These are phyloP conservation scores for Halophytophthora batemanensis DNA, from an alignment of 352 stramenopile species.

Conservation along the genomic window DNA sequence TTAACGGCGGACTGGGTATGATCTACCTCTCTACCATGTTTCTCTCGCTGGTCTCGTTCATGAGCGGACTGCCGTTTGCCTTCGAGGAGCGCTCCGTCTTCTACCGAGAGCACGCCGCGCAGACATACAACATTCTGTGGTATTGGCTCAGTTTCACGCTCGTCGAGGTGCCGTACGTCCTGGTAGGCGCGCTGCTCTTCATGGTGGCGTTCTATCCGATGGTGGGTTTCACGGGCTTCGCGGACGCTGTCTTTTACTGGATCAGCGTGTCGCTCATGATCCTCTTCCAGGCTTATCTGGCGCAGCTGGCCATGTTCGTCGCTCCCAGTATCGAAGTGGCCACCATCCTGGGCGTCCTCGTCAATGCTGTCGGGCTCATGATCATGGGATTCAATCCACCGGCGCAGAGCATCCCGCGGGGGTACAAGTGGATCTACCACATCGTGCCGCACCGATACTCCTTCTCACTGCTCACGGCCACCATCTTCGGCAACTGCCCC, in stretches of 20 bases:
- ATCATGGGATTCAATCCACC: constrained; percentile 36
- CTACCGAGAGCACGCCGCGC: constrained; percentile 39
- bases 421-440: constrained; percentile 33
- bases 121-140: constrained; percentile 65
- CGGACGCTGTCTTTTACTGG: constrained; percentile 20
- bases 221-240: constrained; percentile 29
- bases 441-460: constrained; percentile 24
- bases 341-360: constrained; percentile 15
- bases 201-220: constrained; percentile 15
- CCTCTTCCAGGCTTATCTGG: constrained; percentile 25
- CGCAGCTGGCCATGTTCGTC: constrained; percentile 20
- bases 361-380: constrained; percentile 26
- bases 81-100: constrained; percentile 81
- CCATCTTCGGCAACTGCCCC: constrained; percentile 26
- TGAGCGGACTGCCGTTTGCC: constrained; percentile 66
- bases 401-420: constrained; percentile 15
- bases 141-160: constrained; percentile 34
- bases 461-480: constrained; percentile 16
- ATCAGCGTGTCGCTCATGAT: constrained; percentile 18
- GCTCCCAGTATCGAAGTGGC: constrained; percentile 25
- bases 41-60: constrained; percentile 63
- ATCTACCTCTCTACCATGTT: constrained; percentile 82
- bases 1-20: constrained; percentile 54
- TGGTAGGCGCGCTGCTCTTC: constrained; percentile 12
- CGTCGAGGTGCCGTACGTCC: constrained; percentile 41